Evolutionary conservation across 257 asterid species (phyloP).

Genomic region (Henckelia pumila): DNA sequence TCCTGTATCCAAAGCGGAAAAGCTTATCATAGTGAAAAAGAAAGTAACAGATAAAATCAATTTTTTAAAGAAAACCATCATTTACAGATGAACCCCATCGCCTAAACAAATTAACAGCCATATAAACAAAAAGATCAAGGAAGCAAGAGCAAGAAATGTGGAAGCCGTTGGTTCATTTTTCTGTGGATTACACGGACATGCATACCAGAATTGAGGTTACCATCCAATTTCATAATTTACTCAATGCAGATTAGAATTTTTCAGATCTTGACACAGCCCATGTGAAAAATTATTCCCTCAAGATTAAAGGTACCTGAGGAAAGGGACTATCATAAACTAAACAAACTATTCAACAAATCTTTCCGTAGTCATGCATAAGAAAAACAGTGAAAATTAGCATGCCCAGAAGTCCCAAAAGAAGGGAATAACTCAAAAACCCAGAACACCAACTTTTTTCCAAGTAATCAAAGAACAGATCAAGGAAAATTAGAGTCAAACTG

Average conservation of each 20-base stretch:
- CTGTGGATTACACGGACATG: not conserved
- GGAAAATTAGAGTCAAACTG: constrained; percentile 16
- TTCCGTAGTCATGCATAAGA: constrained; percentile 11
- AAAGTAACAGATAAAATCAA: not conserved
- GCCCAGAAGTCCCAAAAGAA: not conserved
- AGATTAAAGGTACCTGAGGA: not conserved
- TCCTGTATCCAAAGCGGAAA: constrained; percentile 53
- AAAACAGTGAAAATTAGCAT: not conserved
- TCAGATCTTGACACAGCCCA: constrained; percentile 22
- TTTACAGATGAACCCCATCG: constrained; percentile 7
- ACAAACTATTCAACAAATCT: constrained; percentile 1
- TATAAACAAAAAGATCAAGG: not conserved
- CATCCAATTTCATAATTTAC: constrained; percentile 7
- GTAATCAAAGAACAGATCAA: constrained; percentile 13
- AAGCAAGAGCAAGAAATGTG: not conserved
- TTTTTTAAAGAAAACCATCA: constrained; percentile 10
- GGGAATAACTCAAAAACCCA: constrained; percentile 8
- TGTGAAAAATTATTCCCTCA: not conserved
- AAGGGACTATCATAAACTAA: constrained; percentile 9
- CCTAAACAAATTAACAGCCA: constrained; percentile 3
- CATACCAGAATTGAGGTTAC: not conserved
- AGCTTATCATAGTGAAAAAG: constrained; percentile 1
- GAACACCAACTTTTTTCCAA: constrained; percentile 12
- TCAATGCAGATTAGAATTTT: not conserved
- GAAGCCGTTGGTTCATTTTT: not conserved